Percentiles rank a stretch among this genome's conserved stretches.
These are phyloP conservation scores for Rhodotorula toruloides DNA, from an alignment of 768 basidiomycete species.

Conservation along the genomic window DNA sequence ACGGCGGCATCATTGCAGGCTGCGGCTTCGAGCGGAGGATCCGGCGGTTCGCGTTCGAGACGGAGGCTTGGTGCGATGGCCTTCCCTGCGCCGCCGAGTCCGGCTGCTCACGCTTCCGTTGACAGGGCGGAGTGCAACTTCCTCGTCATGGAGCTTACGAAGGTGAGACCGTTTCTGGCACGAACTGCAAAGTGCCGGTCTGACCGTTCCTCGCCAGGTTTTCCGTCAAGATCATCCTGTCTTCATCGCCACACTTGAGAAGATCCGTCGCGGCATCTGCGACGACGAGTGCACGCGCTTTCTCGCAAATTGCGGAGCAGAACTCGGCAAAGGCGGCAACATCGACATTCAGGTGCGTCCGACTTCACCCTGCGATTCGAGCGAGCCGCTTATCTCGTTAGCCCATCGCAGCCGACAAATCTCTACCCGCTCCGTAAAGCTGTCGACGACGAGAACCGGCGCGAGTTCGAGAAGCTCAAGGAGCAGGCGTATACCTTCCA, in stretches of 20 bases:
- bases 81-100: not conserved
- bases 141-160: slow-evolving; percentile 41
- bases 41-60: slow-evolving; percentile 46
- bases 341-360: slow-evolving; percentile 38
- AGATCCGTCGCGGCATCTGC: slow-evolving; percentile 44
- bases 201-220: slow-evolving; percentile 30
- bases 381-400: not conserved
- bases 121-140: slow-evolving; percentile 37
- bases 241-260: slow-evolving; percentile 45
- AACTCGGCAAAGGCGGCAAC: slow-evolving; percentile 38
- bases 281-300: slow-evolving; percentile 30
- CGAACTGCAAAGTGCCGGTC: not conserved
- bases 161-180: not conserved
- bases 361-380: not conserved
- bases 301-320: slow-evolving; percentile 37
- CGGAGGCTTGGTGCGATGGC: slow-evolving; percentile 42
- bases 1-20: not conserved
- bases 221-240: slow-evolving; percentile 45
- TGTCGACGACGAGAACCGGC: slow-evolving; percentile 47
- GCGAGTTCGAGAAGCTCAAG: slow-evolving; percentile 44
- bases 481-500: slow-evolving; percentile 44
- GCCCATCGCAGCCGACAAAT: slow-evolving; percentile 29
- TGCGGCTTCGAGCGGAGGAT: slow-evolving; percentile 21
- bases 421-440: slow-evolving; percentile 44
- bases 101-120: no score